These are phyloP conservation scores for Daldinia loculata DNA, from an alignment of 495 filamentous ascomycete species.

Conservation along the genomic window DNA sequence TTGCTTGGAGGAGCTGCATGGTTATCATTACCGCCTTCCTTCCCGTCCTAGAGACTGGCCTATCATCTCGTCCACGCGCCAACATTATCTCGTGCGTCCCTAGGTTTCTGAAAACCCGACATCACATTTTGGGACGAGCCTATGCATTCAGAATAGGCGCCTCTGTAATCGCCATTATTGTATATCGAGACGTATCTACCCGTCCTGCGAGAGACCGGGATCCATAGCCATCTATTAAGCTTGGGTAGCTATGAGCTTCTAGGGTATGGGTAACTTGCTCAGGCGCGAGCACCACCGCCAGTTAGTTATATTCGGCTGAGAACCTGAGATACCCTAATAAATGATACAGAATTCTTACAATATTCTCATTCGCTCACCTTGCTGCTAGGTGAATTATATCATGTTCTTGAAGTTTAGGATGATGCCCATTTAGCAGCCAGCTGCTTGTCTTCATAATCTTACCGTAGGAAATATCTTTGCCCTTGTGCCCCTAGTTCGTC, in stretches of 20 bases:
- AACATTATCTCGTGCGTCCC: background rate
- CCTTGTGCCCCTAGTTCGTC: no score
- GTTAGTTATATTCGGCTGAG: background rate
- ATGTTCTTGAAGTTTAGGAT: background rate
- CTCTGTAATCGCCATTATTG: background rate
- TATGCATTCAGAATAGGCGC: background rate
- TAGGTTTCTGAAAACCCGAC: background rate
- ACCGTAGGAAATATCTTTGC: background rate
- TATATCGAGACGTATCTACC: background rate
- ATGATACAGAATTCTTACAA: conserved; percentile 10
- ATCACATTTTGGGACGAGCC: background rate
- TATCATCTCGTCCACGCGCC: background rate
- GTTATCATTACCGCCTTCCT: background rate
- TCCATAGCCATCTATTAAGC: background rate
- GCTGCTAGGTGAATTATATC: conserved; percentile 11
- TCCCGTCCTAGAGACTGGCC: background rate
- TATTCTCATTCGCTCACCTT: conserved; percentile 22
- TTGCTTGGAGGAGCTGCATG: background rate
- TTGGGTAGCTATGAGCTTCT: conserved; percentile 4
- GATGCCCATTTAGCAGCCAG: background rate
- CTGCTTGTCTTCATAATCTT: background rate
- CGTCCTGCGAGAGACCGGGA: background rate
- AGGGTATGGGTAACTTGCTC: background rate
- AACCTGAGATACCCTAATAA: background rate
- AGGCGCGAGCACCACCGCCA: no score